Evolutionary conservation across 768 basidiomycete genomes (phyloP).

Genomic region (Boletus edulis): DNA sequence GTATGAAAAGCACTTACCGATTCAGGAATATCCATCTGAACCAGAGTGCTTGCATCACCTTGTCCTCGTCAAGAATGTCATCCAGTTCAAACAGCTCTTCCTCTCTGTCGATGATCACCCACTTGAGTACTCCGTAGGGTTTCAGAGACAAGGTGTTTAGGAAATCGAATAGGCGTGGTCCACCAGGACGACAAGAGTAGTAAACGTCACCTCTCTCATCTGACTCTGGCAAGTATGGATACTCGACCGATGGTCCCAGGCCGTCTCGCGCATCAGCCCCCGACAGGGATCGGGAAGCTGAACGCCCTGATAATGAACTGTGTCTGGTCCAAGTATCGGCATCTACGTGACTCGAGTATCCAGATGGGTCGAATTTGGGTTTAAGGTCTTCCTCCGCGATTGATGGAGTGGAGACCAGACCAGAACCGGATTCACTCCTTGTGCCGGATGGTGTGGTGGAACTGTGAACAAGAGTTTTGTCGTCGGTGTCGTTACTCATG

Average conservation of each 20-base stretch:
- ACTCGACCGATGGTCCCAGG: slow-evolving; percentile 49
- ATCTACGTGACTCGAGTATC: background rate
- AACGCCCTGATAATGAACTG: slow-evolving; percentile 5
- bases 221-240: slow-evolving; percentile 50
- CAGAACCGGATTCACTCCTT: slow-evolving; percentile 4
- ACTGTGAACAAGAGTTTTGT: slow-evolving; percentile 2
- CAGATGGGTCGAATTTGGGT: slow-evolving; percentile 12
- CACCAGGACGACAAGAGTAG: slow-evolving; percentile 66
- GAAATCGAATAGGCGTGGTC: slow-evolving; percentile 63
- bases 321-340: slow-evolving; percentile 1
- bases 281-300: slow-evolving; percentile 11
- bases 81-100: slow-evolving; percentile 75
- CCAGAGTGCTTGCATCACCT: slow-evolving; percentile 80
- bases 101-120: slow-evolving; percentile 69
- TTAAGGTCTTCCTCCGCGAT: slow-evolving; percentile 24
- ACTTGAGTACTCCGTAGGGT: slow-evolving; percentile 61
- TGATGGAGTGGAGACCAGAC: slow-evolving; percentile 3
- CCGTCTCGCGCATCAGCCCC: slow-evolving; percentile 38
- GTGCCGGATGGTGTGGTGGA: slow-evolving; percentile 13
- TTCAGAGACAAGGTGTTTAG: slow-evolving; percentile 58
- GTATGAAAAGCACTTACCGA: slow-evolving; percentile 37
- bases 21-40: slow-evolving; percentile 68
- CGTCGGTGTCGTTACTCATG: background rate
- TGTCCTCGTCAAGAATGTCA: slow-evolving; percentile 70
- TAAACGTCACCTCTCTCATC: slow-evolving; percentile 46